phyloP scores from a whole-genome alignment of 2,329 filamentous ascomycete species.

The Ascosphaera pollenicola region DNA sequence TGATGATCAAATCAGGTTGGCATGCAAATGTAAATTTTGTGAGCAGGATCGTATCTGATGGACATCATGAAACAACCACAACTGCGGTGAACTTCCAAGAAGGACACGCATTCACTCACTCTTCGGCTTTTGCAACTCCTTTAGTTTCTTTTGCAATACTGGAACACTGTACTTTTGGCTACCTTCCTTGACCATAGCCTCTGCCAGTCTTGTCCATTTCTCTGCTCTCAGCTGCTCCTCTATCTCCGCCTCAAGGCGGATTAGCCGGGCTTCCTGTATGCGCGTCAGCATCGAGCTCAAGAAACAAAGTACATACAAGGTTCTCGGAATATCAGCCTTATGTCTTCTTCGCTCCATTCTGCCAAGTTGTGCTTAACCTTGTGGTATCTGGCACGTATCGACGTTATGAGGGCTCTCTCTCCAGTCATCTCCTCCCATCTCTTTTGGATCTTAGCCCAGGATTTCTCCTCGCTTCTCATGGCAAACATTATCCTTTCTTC shows the following conservation, averaged over 20 bases:
- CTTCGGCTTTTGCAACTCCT: conserved; percentile 13
- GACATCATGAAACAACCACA: too few relatives aligned
- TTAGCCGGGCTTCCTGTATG: conserved; percentile 10
- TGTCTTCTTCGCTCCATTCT: conserved; percentile 15
- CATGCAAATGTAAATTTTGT: too few relatives aligned
- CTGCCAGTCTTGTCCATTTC: conserved; percentile 18
- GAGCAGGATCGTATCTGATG: too few relatives aligned
- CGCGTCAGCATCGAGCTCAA: background rate
- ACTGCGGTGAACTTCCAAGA: too few relatives aligned
- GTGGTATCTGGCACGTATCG: conserved; percentile 17
- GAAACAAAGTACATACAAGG: background rate
- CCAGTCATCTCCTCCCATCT: conserved; percentile 11
- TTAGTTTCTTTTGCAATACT: conserved; percentile 19
- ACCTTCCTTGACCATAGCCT: conserved; percentile 11
- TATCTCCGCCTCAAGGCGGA: conserved; percentile 17
- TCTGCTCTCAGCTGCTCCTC: conserved; percentile 17
- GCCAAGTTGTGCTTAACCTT: conserved; percentile 20
- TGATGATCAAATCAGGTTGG: too few relatives aligned
- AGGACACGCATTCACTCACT: too few relatives aligned
- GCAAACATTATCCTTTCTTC: conserved; percentile 11
- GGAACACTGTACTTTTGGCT: conserved; percentile 13
- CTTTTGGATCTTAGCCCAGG: conserved; percentile 10
- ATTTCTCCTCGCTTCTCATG: conserved; percentile 10
- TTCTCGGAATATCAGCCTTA: conserved; percentile 6
- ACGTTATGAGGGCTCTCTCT: conserved; percentile 12